Evolutionary conservation across 1,284 basidiomycete genomes (phyloP), one percentile per base, ranked within the genome.

Genomic region (Ustilago crameri): DNA sequence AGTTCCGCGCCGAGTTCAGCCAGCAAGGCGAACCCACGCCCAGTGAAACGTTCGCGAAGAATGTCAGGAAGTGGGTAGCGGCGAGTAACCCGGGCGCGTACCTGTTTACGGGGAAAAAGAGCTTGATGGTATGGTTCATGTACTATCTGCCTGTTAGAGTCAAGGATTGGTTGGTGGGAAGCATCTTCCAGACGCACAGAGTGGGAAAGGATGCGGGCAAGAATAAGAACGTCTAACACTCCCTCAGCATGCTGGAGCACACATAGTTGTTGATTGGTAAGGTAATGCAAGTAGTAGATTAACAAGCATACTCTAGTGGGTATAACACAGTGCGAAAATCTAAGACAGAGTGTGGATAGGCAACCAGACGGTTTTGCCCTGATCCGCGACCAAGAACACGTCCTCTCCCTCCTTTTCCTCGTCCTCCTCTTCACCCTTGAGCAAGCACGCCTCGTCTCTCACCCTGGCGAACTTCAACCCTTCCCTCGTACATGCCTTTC

Each of bases 301-400:
- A n/a, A n/a, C n/a, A n/a, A n/a, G n/a, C n/a, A n/a, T n/a, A n/a
- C n/a, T n/a, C n/a, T n/a, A n/a, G n/a, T n/a, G n/a, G n/a, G n/a
- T n/a, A n/a, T n/a, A n/a, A n/a, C n/a, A n/a, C n/a, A n/a, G n/a
- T n/a, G n/a, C n/a, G n/a, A 23, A 9, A 42, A 23, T 15, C 22
- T 10, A 42, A 9, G 18, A 18, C 9, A 40, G 38, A n/a, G 50
- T 27, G 20, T 48, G 51, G 22, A 71, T 63, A 14, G 74, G 74
- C 18, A 77, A 27, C 64, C 64, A 76, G 18, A 77, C 59, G 2
- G 75, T 77, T 57, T 75, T 70, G 7, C 76, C 76, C 52, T 78
- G 76, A 51, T 78, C 48, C 9, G 68, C 52, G 15, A 78, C 76
- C 3, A 77, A 45, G 48, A 78, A 78, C 4, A 51, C 55, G n/a